Evolutionary conservation across 2,329 filamentous ascomycete genomes (phyloP).

Genomic region (Aspergillus texensis): DNA sequence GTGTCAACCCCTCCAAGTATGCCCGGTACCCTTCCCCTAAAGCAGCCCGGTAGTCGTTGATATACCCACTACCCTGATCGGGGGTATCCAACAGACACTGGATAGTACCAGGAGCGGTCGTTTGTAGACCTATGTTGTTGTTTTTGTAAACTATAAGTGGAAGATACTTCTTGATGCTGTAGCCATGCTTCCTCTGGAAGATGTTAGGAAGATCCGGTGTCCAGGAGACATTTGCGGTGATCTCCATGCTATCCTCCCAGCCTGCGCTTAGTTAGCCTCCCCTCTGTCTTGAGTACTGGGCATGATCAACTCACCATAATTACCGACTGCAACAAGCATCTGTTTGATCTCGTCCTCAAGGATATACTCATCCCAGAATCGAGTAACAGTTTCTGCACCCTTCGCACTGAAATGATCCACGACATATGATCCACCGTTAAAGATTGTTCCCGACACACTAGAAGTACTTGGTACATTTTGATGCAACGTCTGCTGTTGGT

Average conservation of each 20-base stretch:
- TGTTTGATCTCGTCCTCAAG: constrained; percentile 34
- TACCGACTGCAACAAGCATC: constrained; percentile 36
- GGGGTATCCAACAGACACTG: constrained; percentile 12
- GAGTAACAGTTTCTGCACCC: constrained; percentile 38
- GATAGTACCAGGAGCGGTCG: constrained; percentile 6
- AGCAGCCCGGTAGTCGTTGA: constrained; percentile 13
- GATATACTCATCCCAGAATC: constrained; percentile 46
- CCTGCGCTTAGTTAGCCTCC: background rate
- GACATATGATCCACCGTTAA: constrained; percentile 41
- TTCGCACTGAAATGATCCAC: constrained; percentile 45
- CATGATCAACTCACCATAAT: constrained; percentile 25
- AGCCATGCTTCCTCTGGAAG: constrained; percentile 36
- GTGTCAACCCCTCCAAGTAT: constrained; percentile 32
- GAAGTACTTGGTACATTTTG: constrained; percentile 32
- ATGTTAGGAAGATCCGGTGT: constrained; percentile 29
- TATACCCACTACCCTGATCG: constrained; percentile 11
- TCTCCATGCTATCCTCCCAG: constrained; percentile 30
- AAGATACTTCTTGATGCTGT: constrained; percentile 34
- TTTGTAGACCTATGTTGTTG: constrained; percentile 14
- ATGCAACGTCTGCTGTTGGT: constrained; percentile 16
- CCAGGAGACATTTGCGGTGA: constrained; percentile 38
- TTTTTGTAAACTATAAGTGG: constrained; percentile 27
- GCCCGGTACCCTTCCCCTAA: constrained; percentile 16
- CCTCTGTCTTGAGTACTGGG: background rate
- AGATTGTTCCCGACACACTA: constrained; percentile 22